Base-by-base conservation (phyloP, 2,329 filamentous ascomycete genomes). In the Penicillium sp. region DNA sequence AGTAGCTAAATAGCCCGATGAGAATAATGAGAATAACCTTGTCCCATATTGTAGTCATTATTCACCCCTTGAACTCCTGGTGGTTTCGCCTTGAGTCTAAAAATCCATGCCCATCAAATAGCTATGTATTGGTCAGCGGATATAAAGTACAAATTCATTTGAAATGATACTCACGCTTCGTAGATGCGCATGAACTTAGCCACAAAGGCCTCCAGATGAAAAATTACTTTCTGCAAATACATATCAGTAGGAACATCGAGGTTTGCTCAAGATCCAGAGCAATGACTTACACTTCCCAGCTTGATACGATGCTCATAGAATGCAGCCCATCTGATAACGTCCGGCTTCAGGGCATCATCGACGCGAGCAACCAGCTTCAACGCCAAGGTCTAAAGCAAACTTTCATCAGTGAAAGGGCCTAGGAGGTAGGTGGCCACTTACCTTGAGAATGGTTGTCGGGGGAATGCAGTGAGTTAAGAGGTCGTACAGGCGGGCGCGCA, bases 131-230 rank as follows among this genome's bases (percentile, higher is more conserved):
- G 60, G 68, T 54, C 69, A 76, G 50, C 39, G 45, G 14, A n/a
- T 49, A 34, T 50, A 42, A 23, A 4, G 29, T 20, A 15, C 14
- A 21, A 13, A 10, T n/a, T 23, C 1, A 30, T 25, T 8, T 17
- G 33, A n/a, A 2, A n/a, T 17, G n/a, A 31, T 33, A 38, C 72
- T 50, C 81, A 94, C 81, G 89, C 91, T 73, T 98, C 93, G 49
- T 91, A 79, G 53, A 97, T 81, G 55, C 91, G 81, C 91, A 98
- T 97, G 64, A 97, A 95, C 72, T 96, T 97, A 42, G 91, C 91
- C 43, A 98, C 93, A 68, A 98, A 98, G 3, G 93, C 93, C 69
- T 98, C 94, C 3, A 98, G 73, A 61, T 98, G 94, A 68, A 98
- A 98, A 48, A 98, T 97, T 43, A 94, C 86, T 76, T 98, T 98